Evolutionary conservation across 495 filamentous ascomycete species (phyloP).

Genomic region (Aspergillus baeticus): DNA sequence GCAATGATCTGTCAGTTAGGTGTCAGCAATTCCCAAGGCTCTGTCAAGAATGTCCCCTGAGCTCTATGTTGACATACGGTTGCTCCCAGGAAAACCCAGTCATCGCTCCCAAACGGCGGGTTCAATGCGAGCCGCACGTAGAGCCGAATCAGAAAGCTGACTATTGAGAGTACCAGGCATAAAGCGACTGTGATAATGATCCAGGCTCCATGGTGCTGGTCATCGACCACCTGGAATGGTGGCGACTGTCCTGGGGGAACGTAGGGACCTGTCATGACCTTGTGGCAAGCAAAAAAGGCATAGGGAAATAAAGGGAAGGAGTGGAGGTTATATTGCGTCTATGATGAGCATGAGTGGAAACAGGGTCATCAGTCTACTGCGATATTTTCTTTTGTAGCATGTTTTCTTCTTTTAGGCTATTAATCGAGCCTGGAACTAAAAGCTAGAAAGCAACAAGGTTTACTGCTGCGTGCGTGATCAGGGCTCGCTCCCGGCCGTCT

Average conservation of each 20-base stretch:
- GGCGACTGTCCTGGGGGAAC: slow-evolving; percentile 39
- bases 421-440: too few relatives aligned
- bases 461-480: background rate
- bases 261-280: slow-evolving; percentile 29
- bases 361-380: background rate
- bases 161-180: slow-evolving; percentile 46
- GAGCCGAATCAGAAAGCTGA: slow-evolving; percentile 42
- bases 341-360: slow-evolving; percentile 1
- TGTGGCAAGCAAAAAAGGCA: background rate
- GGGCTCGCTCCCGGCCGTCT: too few relatives aligned
- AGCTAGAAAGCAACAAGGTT: background rate
- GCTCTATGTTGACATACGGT: slow-evolving; percentile 27
- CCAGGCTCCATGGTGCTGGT: slow-evolving; percentile 41
- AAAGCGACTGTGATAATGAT: slow-evolving; percentile 49
- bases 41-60: background rate
- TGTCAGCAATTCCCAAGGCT: background rate
- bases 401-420: background rate
- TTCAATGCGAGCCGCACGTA: slow-evolving; percentile 43
- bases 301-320: background rate
- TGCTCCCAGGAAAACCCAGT: slow-evolving; percentile 36
- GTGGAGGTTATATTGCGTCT: slow-evolving; percentile 9
- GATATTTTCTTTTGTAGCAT: background rate
- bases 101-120: slow-evolving; percentile 39
- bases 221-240: slow-evolving; percentile 41
- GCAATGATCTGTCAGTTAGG: slow-evolving; percentile 26